phyloP scores from a whole-genome alignment of 2,329 filamentous ascomycete species.

The Apiospora malaysiana region DNA sequence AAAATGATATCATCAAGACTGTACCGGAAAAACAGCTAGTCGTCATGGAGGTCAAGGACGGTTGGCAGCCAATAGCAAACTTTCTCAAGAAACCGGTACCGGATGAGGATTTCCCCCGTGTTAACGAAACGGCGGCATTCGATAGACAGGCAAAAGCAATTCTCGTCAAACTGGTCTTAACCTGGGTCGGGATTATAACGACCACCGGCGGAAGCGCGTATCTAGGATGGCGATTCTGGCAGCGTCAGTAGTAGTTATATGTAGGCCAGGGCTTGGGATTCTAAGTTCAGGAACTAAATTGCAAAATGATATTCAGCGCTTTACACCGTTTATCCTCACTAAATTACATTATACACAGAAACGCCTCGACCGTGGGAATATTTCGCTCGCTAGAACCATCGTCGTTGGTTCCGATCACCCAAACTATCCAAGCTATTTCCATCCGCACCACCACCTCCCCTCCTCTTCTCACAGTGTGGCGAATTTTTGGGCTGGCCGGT shows the following conservation, averaged over 20 bases:
- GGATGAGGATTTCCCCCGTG: conserved; percentile 25
- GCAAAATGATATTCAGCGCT: background rate
- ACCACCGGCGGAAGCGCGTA: background rate
- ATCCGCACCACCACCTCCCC: background rate
- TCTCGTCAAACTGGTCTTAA: background rate
- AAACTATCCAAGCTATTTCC: background rate
- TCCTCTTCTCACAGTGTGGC: no score
- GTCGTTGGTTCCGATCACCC: background rate
- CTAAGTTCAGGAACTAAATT: background rate
- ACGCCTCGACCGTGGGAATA: background rate
- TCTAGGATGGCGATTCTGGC: background rate
- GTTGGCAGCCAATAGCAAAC: conserved; percentile 35
- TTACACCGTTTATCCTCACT: background rate
- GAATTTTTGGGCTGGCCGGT: no score
- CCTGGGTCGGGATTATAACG: background rate
- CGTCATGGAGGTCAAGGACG: conserved; percentile 25
- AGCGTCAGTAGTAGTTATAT: background rate
- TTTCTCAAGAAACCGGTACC: conserved; percentile 32
- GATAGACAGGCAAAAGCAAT: background rate
- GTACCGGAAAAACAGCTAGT: conserved; percentile 8
- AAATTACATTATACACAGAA: background rate
- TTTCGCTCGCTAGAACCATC: background rate
- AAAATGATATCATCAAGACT: conserved; percentile 11
- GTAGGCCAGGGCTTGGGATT: background rate
- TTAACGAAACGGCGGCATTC: conserved; percentile 25